A percentile compares a stretch with the other conserved stretches of the same genome.
phyloP scores from a whole-genome alignment of 2,329 filamentous ascomycete genomes.

The Alternaria dauci region DNA sequence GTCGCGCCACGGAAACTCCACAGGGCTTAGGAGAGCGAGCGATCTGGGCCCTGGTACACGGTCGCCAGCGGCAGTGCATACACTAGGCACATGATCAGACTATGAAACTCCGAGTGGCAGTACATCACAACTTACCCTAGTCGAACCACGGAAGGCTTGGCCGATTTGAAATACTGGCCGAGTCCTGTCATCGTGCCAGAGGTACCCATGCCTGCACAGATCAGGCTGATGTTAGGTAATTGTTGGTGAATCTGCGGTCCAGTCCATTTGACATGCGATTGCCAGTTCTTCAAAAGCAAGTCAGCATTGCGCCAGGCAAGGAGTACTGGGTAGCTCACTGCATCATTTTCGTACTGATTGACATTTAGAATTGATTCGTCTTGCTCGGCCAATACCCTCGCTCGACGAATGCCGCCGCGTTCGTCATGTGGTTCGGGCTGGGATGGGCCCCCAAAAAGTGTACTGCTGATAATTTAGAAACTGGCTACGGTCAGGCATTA shows the following conservation, averaged over 20 bases:
- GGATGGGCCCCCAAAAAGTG: slow-evolving; percentile 63
- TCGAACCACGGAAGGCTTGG: slow-evolving; percentile 28
- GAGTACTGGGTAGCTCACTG: slow-evolving; percentile 12
- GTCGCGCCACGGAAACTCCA: slow-evolving; percentile 66
- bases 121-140: slow-evolving; percentile 19
- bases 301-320: background rate
- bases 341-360: slow-evolving; percentile 65
- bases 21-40: slow-evolving; percentile 60
- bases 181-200: slow-evolving; percentile 51
- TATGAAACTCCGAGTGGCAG: background rate
- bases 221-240: slow-evolving; percentile 63
- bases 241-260: slow-evolving; percentile 66
- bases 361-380: slow-evolving; percentile 60
- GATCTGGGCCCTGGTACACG: slow-evolving; percentile 66
- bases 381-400: slow-evolving; percentile 34
- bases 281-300: slow-evolving; percentile 56
- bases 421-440: slow-evolving; percentile 31
- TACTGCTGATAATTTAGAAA: slow-evolving; percentile 9
- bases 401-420: slow-evolving; percentile 30
- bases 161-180: slow-evolving; percentile 33
- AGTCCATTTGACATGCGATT: slow-evolving; percentile 66
- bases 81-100: slow-evolving; percentile 47
- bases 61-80: slow-evolving; percentile 66
- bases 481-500: background rate
- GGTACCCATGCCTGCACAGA: slow-evolving; percentile 67